A percentile compares a stretch with the other conserved stretches of the same genome.
phyloP scores from a whole-genome alignment of 805 yeast genomes.

The Kuraishia piskuri region DNA sequence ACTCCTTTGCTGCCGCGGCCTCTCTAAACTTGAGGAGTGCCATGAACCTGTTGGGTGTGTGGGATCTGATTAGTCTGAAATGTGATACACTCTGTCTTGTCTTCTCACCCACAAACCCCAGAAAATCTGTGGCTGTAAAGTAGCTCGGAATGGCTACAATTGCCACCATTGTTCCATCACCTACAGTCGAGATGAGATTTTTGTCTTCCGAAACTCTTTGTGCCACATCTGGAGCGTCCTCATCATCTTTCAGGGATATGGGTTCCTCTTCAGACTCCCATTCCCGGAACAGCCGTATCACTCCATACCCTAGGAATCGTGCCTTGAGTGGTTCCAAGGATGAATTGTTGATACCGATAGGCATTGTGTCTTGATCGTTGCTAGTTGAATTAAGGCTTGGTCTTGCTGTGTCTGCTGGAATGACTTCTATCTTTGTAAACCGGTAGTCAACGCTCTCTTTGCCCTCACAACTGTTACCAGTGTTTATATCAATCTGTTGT shows the following conservation, averaged over 20 bases:
- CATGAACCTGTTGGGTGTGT: conserved; percentile 60
- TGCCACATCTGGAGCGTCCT: conserved; percentile 8
- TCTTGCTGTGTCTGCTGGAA: conserved; percentile 19
- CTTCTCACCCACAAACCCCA: conserved; percentile 71
- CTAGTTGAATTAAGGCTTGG: conserved; percentile 1
- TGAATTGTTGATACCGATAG: neutral
- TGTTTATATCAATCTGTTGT: too few relatives aligned
- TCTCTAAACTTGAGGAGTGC: conserved; percentile 68
- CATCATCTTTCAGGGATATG: conserved; percentile 6
- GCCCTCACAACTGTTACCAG: neutral
- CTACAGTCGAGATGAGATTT: conserved; percentile 17
- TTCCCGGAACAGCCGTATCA: conserved; percentile 57
- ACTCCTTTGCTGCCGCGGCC: conserved; percentile 45
- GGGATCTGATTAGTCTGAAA: conserved; percentile 62
- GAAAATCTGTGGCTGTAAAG: conserved; percentile 73
- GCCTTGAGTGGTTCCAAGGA: conserved; percentile 44
- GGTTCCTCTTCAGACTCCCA: conserved; percentile 23
- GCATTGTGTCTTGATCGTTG: neutral
- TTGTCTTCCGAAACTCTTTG: conserved; percentile 11
- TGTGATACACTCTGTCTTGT: conserved; percentile 52
- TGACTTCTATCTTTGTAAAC: conserved; percentile 23
- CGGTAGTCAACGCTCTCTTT: conserved; percentile 19
- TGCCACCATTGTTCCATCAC: conserved; percentile 63
- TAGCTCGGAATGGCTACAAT: conserved; percentile 84
- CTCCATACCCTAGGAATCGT: conserved; percentile 62